Evolutionary conservation across 352 stramenopile species (phyloP), one percentile per base, ranked within the genome.

Genomic region (Aphanomyces astaci): DNA sequence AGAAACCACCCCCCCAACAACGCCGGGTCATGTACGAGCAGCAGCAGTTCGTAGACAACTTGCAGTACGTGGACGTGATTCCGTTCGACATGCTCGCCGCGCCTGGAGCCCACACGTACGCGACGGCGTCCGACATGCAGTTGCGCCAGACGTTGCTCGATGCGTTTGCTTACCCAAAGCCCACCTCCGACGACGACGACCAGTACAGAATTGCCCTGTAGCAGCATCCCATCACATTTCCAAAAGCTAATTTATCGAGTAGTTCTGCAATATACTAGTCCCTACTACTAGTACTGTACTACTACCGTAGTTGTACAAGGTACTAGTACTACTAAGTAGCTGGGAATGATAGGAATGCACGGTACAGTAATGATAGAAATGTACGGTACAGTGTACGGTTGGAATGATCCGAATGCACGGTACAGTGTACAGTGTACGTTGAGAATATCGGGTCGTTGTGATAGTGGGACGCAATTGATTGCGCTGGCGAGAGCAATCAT

Each of bases 51-150:
- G 4, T 53, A 24, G 36, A 51, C 5, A 59, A 30, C 2, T 24
- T 65, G 25, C 31, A 65, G 33, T 65, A 54, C 56, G 32, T 65
- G 9, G 56, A 65, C 17, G 39, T 65, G 56, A 27, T 65, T 19
- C 56, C 56, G 24, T 52, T 48, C 56, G 22, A 52, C 4, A 52
- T 52, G 17, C 7, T 25, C 30, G 22, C 13, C 22, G 4, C n/a
- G n/a, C n/a, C n/a, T n/a, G n/a, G n/a, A n/a, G n/a, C 9, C 22
- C 24, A 25, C 22, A 25, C 9, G 9, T 25, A 53, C 45, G 22
- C 51, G 25, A 59, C 51, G 0, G 17, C 22, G 19, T 15, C 28
- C 0, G 51, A 59, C 25, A 59, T 59, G 51, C 51, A 59, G n/a
- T n/a, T 59, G 51, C 51, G 30, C 51, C 51, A 59, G 30, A 25